phyloP scores from a whole-genome alignment of 768 basidiomycete genomes.

The Tylopilus felleus region DNA sequence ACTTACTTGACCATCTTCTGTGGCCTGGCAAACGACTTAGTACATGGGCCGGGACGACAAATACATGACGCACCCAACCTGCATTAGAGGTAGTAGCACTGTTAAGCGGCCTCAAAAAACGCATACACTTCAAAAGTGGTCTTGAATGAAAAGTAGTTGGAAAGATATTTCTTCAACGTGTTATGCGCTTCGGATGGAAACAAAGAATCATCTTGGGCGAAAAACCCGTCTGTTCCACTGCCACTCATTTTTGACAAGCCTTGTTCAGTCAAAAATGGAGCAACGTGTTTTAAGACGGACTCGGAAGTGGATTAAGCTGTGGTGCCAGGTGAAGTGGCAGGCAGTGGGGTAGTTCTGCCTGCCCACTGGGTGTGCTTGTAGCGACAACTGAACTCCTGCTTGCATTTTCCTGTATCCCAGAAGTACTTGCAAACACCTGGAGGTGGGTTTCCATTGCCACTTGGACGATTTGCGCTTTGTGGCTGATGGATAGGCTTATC shows the following conservation, averaged over 20 bases:
- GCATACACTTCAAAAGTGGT: slow-evolving; percentile 42
- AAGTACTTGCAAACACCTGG: slow-evolving; percentile 45
- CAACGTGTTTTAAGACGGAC: slow-evolving; percentile 26
- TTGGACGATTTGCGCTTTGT: not conserved
- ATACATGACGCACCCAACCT: slow-evolving; percentile 38
- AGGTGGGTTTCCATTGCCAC: slow-evolving; percentile 11
- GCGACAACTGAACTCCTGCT: slow-evolving; percentile 43
- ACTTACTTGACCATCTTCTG: slow-evolving; percentile 51
- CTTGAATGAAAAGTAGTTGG: slow-evolving; percentile 42
- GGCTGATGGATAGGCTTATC: no score
- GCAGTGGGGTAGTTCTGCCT: slow-evolving; percentile 1
- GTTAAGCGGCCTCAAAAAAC: slow-evolving; percentile 37
- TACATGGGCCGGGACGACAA: not conserved
- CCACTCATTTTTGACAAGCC: slow-evolving; percentile 44
- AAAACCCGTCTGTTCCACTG: slow-evolving; percentile 43
- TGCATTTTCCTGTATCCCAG: slow-evolving; percentile 48
- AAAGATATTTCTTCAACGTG: slow-evolving; percentile 40
- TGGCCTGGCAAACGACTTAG: slow-evolving; percentile 30
- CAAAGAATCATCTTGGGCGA: slow-evolving; percentile 32
- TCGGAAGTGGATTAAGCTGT: slow-evolving; percentile 7
- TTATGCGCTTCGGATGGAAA: slow-evolving; percentile 49
- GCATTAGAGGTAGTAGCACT: slow-evolving; percentile 39
- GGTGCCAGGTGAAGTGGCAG: slow-evolving; percentile 2
- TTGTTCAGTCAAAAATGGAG: slow-evolving; percentile 43
- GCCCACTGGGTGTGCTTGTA: slow-evolving; percentile 35